A percentile compares a stretch with the other conserved stretches of the same genome.
phyloP scores from a whole-genome alignment of 345 rosid genomes.

The Melaleuca alternifolia region DNA sequence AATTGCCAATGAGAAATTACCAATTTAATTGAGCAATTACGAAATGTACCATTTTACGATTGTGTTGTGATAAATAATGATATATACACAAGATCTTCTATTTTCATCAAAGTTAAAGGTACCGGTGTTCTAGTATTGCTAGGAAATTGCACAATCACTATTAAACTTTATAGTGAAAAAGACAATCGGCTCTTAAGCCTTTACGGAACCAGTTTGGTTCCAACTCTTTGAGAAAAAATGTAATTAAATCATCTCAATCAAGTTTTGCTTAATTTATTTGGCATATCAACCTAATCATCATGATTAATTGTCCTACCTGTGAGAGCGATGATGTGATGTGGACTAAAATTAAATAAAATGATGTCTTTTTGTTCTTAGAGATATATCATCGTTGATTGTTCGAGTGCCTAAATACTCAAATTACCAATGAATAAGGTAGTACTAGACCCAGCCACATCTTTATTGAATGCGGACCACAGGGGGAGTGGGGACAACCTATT shows the following conservation, averaged over 20 bases:
- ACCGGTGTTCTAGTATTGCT: neutral
- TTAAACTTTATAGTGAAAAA: rapidly evolving
- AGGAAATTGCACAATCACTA: neutral
- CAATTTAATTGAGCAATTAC: neutral
- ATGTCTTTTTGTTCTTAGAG: too few relatives aligned
- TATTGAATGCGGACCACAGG: too few relatives aligned
- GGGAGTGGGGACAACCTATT: too few relatives aligned
- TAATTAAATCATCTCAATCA: rapidly evolving
- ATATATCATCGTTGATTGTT: too few relatives aligned
- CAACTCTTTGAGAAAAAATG: neutral
- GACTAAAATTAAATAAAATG: too few relatives aligned
- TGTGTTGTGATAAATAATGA: neutral
- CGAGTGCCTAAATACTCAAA: too few relatives aligned
- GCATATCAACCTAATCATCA: neutral
- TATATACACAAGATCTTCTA: neutral
- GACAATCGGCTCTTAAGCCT: rapidly evolving
- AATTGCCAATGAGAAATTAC: neutral
- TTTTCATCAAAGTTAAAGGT: neutral
- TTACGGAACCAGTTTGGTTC: neutral
- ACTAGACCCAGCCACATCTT: too few relatives aligned
- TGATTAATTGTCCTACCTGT: neutral
- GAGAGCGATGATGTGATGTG: neutral
- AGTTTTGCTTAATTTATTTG: neutral
- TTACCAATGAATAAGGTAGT: too few relatives aligned
- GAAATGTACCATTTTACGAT: neutral